A percentile compares a stretch with the other conserved stretches of the same genome.
These are phyloP conservation scores for Knoxdaviesia proteae DNA, from an alignment of 2,329 filamentous ascomycete genomes.

Conservation along the genomic window DNA sequence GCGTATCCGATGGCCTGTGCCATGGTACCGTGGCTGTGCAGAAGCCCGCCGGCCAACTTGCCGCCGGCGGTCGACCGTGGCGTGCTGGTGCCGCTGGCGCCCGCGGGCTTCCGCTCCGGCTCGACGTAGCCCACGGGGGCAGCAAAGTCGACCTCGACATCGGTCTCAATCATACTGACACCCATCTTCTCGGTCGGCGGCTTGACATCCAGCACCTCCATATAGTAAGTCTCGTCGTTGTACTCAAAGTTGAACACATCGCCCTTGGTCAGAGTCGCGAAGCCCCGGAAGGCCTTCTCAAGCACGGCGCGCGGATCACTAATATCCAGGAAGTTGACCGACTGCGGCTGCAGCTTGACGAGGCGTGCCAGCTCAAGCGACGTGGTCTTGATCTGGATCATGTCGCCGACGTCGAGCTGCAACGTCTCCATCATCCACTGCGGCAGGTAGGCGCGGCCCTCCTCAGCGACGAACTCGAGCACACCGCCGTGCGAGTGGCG, in stretches of 20 bases:
- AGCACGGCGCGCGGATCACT: conserved; percentile 93
- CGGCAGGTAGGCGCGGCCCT: conserved; percentile 87
- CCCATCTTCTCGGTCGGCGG: conserved; percentile 64
- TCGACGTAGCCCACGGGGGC: conserved; percentile 88
- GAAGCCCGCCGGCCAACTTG: conserved; percentile 46
- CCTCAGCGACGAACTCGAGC: conserved; percentile 90
- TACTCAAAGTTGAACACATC: conserved; percentile 94
- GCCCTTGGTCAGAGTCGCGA: conserved; percentile 78
- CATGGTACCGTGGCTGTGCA: conserved; percentile 84
- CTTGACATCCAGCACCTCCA: conserved; percentile 85
- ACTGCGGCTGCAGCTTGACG: conserved; percentile 94
- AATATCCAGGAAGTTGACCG: conserved; percentile 83
- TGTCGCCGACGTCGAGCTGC: conserved; percentile 71
- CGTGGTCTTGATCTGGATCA: conserved; percentile 87
- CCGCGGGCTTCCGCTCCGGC: conserved; percentile 35
- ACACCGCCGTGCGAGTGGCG: conserved; percentile 84
- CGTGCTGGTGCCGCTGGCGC: conserved; percentile 61
- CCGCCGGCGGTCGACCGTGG: conserved; percentile 47
- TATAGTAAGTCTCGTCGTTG: conserved; percentile 83
- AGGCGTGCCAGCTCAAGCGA: conserved; percentile 76
- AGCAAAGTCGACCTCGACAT: conserved; percentile 91
- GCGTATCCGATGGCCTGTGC: conserved; percentile 94
- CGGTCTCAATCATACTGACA: conserved; percentile 89
- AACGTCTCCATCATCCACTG: conserved; percentile 97
- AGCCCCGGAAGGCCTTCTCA: conserved; percentile 90